Evolutionary conservation across 768 basidiomycete genomes (phyloP), one percentile per base, ranked within the genome.

Genomic region (Xerocomellus amylosporus): DNA sequence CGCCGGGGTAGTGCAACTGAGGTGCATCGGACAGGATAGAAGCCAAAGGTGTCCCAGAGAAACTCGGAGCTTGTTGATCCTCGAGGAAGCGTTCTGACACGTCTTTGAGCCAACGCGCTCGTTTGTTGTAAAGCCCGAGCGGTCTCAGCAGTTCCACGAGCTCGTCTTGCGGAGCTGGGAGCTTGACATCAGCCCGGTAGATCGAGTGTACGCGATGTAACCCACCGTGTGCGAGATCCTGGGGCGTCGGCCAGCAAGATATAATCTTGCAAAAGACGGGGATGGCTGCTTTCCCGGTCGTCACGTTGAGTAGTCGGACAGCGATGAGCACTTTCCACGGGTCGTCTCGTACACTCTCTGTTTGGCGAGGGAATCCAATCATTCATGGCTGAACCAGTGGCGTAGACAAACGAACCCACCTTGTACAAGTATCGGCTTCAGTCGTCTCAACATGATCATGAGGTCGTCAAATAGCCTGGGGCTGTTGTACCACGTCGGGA

Each of bases 311-410:
- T 6, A 90, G 72, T 34, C 79, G 83, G 7, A 81, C 82, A 1
- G 83, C 85, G 19, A 90, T 74, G 8, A 90, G 73, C 34, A 90
- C 66, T 65, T 83, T 87, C 86, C 87, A 90, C 7, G 85, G 84
- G 59, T 84, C 76, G 19, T 77, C 66, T 0, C 77, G 74, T 22
- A 87, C 71, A 42, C 62, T 64, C 61, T 24, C 83, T 86, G 51
- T 22, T 49, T 19, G 33, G 1, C 10, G 6, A 28, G 3, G 19
- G 5, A 14, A 42, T 34, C 13, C 0, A 2, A 10, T 41, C 37
- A 34, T 43, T 10, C 5, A 34, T 4, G 22, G 2, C 24, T 6
- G 22, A 19, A 24, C 2, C 24, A 24, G 24, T 24, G 4, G 4
- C 4, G 24, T 24, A 24, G 14, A 31, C 15, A 12, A 47, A 45